Conservation (phyloP, 129 eudicot genomes). For the Heracleum sosnowskyi region DNA sequence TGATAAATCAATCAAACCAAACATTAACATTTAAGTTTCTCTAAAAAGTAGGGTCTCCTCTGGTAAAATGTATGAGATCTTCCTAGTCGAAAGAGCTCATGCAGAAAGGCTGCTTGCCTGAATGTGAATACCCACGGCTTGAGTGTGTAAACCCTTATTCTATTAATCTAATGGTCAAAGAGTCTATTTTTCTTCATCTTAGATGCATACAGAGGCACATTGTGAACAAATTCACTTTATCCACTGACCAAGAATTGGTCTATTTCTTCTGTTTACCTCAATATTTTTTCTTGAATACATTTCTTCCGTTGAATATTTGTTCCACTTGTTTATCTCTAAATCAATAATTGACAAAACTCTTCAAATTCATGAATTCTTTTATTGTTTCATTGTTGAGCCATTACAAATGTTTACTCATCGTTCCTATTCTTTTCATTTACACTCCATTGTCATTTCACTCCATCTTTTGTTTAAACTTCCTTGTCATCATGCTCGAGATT, state of each 20-base stretch:
- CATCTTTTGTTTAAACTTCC: background rate
- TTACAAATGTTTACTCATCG: background rate
- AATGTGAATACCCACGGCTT: background rate
- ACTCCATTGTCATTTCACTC: background rate
- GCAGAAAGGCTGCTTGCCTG: constrained; percentile 3
- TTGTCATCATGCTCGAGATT: background rate
- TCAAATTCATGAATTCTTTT: background rate
- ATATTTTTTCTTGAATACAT: background rate
- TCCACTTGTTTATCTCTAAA: background rate
- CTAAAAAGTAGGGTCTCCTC: background rate
- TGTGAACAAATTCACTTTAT: background rate
- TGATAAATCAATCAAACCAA: background rate
- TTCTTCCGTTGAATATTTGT: background rate
- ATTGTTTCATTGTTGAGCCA: background rate
- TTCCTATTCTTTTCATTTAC: background rate
- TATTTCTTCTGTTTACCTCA: background rate
- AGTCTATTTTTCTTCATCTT: background rate
- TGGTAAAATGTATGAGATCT: background rate
- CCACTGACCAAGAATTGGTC: constrained; percentile 12
- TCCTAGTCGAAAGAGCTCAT: background rate
- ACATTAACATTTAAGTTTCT: background rate
- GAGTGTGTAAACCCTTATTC: background rate
- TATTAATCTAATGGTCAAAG: background rate
- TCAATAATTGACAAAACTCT: background rate
- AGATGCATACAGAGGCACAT: background rate